phyloP scores from a whole-genome alignment of 202 grass and related monocot genomes.

The Carex arenaria region DNA sequence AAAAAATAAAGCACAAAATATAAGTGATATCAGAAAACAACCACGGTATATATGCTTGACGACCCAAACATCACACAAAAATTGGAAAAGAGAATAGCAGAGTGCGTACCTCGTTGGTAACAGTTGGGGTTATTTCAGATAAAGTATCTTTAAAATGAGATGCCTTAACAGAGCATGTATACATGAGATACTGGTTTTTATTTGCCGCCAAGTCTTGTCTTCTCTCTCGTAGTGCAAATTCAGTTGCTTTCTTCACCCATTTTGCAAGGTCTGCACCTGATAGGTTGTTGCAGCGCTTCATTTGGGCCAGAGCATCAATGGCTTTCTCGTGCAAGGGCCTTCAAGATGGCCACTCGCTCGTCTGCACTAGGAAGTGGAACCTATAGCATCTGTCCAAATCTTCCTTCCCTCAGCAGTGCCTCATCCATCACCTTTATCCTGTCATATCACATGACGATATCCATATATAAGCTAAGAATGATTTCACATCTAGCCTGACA shows the following conservation, averaged over 20 bases:
- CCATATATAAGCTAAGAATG: background rate
- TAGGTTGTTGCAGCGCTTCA: conserved; percentile 50
- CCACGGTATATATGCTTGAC: too few species aligned
- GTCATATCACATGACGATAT: conserved; percentile 1
- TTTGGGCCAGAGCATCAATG: conserved; percentile 39
- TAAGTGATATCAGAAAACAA: too few species aligned
- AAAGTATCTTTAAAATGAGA: conserved; percentile 61
- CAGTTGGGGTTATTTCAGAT: conserved; percentile 58
- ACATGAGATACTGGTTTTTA: conserved; percentile 27
- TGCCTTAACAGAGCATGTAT: conserved; percentile 31
- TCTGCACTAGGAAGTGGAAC: conserved; percentile 60
- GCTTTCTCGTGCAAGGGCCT: conserved; percentile 53
- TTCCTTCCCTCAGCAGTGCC: conserved; percentile 61
- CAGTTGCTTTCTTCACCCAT: conserved; percentile 80
- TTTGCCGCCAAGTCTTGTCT: conserved; percentile 31
- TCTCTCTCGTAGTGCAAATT: conserved; percentile 56
- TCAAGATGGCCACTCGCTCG: conserved; percentile 62
- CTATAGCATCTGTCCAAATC: conserved; percentile 74
- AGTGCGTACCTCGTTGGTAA: conserved; percentile 55
- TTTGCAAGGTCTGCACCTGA: conserved; percentile 69
- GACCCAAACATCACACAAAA: too few species aligned
- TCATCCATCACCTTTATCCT: conserved; percentile 87
- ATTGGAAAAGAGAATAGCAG: background rate
- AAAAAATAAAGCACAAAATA: background rate
- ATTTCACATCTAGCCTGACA: background rate